These are phyloP conservation scores for Gastrolobium villosum DNA, from an alignment of 306 rosid genomes.

Conservation along the genomic window DNA sequence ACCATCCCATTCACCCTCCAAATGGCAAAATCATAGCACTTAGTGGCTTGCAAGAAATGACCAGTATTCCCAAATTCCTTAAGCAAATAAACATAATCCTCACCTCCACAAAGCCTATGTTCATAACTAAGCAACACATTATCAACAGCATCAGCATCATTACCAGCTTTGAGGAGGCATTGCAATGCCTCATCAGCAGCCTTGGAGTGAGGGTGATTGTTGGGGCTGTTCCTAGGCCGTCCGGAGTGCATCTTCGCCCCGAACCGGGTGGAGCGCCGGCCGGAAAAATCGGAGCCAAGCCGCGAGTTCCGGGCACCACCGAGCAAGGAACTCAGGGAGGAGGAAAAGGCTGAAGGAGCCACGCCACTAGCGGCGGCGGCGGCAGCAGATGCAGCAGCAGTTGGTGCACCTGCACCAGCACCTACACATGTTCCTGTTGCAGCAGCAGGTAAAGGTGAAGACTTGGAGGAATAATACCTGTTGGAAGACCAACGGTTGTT, in stretches of 20 bases:
- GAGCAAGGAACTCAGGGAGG: conserved; percentile 60
- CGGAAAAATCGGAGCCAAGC: conserved; percentile 76
- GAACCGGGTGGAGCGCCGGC: conserved; percentile 81
- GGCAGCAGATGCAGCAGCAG: neutral
- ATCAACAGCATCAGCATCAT: conserved; percentile 59
- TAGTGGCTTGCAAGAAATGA: conserved; percentile 61
- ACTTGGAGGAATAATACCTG: conserved; percentile 59
- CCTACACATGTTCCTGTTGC: conserved; percentile 36
- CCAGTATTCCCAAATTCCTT: conserved; percentile 80
- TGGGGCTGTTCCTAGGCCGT: conserved; percentile 61
- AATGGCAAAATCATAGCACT: conserved; percentile 78
- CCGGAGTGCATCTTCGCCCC: conserved; percentile 85
- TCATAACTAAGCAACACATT: conserved; percentile 64
- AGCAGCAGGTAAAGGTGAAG: conserved; percentile 48
- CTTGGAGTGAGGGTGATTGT: conserved; percentile 61
- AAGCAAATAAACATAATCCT: conserved; percentile 76
- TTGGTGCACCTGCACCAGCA: neutral
- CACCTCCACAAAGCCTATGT: conserved; percentile 65
- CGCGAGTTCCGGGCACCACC: conserved; percentile 58
- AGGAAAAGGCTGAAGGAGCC: conserved; percentile 45
- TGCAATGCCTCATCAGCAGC: conserved; percentile 81
- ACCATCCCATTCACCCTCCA: conserved; percentile 61
- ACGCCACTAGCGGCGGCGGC: neutral
- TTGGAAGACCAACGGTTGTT: conserved; percentile 58
- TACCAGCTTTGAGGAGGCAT: conserved; percentile 60